A percentile compares a stretch with the other conserved stretches of the same genome.
Conservation (phyloP, 495 filamentous ascomycete species). For the Jackrogersella multiformis region DNA sequence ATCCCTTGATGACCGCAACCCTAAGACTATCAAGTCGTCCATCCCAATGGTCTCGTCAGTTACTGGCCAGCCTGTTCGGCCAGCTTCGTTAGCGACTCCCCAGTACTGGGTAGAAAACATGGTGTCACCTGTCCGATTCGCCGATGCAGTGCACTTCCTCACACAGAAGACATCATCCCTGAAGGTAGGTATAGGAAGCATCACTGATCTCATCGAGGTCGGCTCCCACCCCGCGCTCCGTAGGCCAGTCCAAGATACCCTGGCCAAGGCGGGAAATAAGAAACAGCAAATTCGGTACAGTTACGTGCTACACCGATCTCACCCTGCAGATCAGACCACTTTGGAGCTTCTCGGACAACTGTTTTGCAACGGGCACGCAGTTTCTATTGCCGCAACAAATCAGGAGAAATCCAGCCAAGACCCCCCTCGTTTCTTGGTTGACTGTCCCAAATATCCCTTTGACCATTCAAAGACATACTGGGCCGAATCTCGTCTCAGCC, state of each 20-base stretch:
- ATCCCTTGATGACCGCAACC: conserved; percentile 24
- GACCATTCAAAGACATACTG: conserved; percentile 46
- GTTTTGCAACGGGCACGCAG: conserved; percentile 29
- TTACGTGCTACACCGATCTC: conserved; percentile 30
- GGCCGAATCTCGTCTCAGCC: conserved; percentile 46
- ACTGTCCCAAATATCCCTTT: conserved; percentile 42
- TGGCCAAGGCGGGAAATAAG: conserved; percentile 26
- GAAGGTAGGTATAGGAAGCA: conserved; percentile 22
- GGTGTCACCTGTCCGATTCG: conserved; percentile 56
- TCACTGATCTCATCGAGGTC: conserved; percentile 58
- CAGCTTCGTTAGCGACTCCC: conserved; percentile 25
- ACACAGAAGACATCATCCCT: conserved; percentile 32
- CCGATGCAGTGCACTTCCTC: conserved; percentile 48
- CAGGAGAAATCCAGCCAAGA: conserved; percentile 23
- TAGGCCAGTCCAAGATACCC: conserved; percentile 56
- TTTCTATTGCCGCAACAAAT: conserved; percentile 35
- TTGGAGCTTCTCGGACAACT: conserved; percentile 22
- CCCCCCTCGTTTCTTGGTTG: conserved; percentile 31
- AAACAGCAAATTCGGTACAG: conserved; percentile 34
- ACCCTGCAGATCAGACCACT: conserved; percentile 26
- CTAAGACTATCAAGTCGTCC: conserved; percentile 4
- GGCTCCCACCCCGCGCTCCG: conserved; percentile 66
- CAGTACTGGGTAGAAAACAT: conserved; percentile 59
- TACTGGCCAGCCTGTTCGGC: conserved; percentile 25
- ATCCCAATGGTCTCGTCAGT: conserved; percentile 46